Conservation (phyloP, 2,329 filamentous ascomycete genomes). For the Dactylella cylindrospora region DNA sequence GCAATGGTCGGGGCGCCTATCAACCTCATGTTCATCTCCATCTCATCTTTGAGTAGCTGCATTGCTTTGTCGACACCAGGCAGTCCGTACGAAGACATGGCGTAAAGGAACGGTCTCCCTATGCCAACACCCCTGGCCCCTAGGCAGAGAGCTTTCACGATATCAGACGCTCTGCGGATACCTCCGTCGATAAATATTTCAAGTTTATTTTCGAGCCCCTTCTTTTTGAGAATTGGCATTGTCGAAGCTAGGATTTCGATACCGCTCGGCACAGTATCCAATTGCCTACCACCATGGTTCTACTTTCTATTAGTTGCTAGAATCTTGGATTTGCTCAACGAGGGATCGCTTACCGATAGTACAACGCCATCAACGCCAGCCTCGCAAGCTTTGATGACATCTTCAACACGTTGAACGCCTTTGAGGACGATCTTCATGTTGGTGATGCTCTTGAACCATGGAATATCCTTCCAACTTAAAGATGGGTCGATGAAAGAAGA, state of each 20-base stretch:
- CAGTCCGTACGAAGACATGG: slow-evolving; percentile 89
- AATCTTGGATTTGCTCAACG: neutral
- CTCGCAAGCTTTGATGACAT: slow-evolving; percentile 84
- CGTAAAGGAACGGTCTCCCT: slow-evolving; percentile 89
- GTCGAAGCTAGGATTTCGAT: slow-evolving; percentile 91
- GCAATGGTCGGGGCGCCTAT: slow-evolving; percentile 75
- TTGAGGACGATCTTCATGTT: slow-evolving; percentile 95
- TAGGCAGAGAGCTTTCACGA: slow-evolving; percentile 90
- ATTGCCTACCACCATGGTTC: slow-evolving; percentile 92
- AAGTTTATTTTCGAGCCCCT: slow-evolving; percentile 72
- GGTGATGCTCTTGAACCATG: slow-evolving; percentile 89
- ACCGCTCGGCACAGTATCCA: slow-evolving; percentile 85
- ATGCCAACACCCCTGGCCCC: slow-evolving; percentile 92
- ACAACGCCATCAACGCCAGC: slow-evolving; percentile 84
- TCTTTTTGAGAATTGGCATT: slow-evolving; percentile 77
- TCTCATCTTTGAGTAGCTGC: slow-evolving; percentile 89
- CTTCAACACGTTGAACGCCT: slow-evolving; percentile 93
- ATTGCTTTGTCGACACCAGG: slow-evolving; percentile 88
- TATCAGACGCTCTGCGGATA: slow-evolving; percentile 84
- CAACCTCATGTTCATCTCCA: slow-evolving; percentile 98
- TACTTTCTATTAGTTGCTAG: neutral
- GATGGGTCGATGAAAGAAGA: slow-evolving; percentile 94
- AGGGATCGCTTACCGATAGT: slow-evolving; percentile 59
- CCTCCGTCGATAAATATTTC: slow-evolving; percentile 93
- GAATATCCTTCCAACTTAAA: slow-evolving; percentile 90